Percentiles rank a stretch among this genome's conserved stretches.
Evolutionary conservation across 176 grass and related monocot genomes (phyloP).

Genomic region (Melocanna baccifera): DNA sequence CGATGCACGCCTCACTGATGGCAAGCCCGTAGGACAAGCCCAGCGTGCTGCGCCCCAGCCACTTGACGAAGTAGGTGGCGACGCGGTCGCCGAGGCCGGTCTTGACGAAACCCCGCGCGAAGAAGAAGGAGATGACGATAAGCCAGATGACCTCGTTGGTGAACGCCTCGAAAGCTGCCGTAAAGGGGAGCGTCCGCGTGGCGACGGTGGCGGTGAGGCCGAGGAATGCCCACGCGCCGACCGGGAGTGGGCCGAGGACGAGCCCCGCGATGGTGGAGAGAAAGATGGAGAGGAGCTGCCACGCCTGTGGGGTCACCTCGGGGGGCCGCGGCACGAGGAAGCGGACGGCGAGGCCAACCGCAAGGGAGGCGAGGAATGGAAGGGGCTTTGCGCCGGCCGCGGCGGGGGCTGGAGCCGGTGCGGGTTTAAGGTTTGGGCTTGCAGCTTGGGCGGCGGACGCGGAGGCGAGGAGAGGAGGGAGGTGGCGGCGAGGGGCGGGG

Average conservation of each 20-base stretch:
- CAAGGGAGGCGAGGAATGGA: constrained; percentile 46
- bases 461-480: background rate
- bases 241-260: constrained; percentile 63
- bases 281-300: constrained; percentile 88
- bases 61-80: constrained; percentile 85
- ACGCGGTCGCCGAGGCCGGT: constrained; percentile 86
- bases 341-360: constrained; percentile 50
- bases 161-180: constrained; percentile 67
- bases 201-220: constrained; percentile 58
- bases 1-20: constrained; percentile 75
- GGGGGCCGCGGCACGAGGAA: constrained; percentile 54
- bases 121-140: constrained; percentile 95
- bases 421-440: background rate
- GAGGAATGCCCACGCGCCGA: constrained; percentile 79
- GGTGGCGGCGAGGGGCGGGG: background rate
- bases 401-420: background rate
- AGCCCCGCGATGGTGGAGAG: constrained; percentile 66
- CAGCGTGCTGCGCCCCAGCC: constrained; percentile 69
- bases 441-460: constrained; percentile 21
- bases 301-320: constrained; percentile 60
- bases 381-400: constrained; percentile 44
- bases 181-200: constrained; percentile 61
- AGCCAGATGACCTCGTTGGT: constrained; percentile 87
- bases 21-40: constrained; percentile 79
- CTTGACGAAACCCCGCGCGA: constrained; percentile 87